Base-by-base conservation (phyloP, 192 early-diverging fungal species). In the Chytriomyces hyalinus region DNA sequence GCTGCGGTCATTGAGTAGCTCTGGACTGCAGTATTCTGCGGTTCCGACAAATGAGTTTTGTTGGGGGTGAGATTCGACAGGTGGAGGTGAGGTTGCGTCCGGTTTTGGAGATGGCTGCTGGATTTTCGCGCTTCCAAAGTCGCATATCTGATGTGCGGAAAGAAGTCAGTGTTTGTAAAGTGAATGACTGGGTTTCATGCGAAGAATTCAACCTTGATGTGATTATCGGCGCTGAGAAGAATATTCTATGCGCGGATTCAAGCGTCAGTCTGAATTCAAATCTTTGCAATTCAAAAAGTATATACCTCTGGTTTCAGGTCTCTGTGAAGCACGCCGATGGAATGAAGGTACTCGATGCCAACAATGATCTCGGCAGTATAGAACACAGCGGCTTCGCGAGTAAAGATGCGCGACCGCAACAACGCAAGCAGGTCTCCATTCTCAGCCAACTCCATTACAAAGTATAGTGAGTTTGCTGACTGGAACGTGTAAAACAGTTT, bases 11-110 rank as follows among this genome's bases (percentile, higher is more conserved):
- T 91, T 94, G 36, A 99, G 86, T 50, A 99, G 85, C 82, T 99
- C 98, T 0, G 97, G 98, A 4, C 95, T 95, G 24, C 97, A 96
- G 83, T 99, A 99, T 88, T 99, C 98, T 13, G 98, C 97, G 5
- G 98, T 99, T 45, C 98, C 98, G 2, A 99, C 98, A 87, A 98
- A 98, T 0, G 96, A 98, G 73, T 93, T 91, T 65, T 92, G 82
- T 45, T 91, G 83, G 48, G 88, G 53, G 1, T 36, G 36, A 65
- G 83, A 49, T 20, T 44, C 77, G 10, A 49, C 6, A 0, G 76
- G 5, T 5, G 79, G n/a, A 22, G 74, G 6, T n/a, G 61, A 28
- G 22, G 22, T 62, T 6, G 66, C 6, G 6, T 53, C 28, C 0
- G 70, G n/a, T 28, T 48, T 49, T 4, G 73, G n/a, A 10, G 22